phyloP scores from a whole-genome alignment of 805 yeast genomes.

The Allodekkera sacchari region DNA sequence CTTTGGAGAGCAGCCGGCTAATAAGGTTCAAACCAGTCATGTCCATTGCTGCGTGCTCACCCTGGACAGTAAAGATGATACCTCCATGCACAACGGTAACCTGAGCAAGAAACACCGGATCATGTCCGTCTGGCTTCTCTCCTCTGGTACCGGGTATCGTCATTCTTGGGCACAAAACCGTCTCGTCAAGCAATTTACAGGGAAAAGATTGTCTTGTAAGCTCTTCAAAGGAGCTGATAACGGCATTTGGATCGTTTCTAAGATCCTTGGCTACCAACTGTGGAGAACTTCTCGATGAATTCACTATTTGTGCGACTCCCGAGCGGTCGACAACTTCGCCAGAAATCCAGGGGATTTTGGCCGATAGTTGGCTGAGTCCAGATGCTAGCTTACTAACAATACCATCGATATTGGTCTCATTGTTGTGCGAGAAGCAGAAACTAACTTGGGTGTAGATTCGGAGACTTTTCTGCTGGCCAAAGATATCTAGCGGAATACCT shows the following conservation, averaged over 20 bases:
- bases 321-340: neutral
- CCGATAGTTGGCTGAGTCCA: neutral
- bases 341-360: neutral
- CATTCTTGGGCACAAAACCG: slow-evolving; percentile 1
- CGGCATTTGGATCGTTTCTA: neutral
- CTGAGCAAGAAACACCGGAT: neutral
- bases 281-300: neutral
- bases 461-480: slow-evolving; percentile 1
- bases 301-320: neutral
- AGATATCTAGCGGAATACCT: slow-evolving; percentile 1
- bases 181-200: slow-evolving; percentile 1
- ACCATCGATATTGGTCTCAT: neutral
- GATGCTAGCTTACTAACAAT: neutral
- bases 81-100: slow-evolving; percentile 1
- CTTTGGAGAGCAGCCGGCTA: neutral
- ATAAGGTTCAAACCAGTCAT: neutral
- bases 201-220: neutral
- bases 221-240: no score
- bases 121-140: neutral
- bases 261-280: neutral
- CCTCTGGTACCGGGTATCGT: slow-evolving; percentile 1
- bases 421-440: neutral
- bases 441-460: slow-evolving; percentile 1
- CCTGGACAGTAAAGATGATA: neutral
- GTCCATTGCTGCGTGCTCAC: slow-evolving; percentile 1